Conservation (phyloP, 305 asterid genomes). For the Plantago coronopus region DNA sequence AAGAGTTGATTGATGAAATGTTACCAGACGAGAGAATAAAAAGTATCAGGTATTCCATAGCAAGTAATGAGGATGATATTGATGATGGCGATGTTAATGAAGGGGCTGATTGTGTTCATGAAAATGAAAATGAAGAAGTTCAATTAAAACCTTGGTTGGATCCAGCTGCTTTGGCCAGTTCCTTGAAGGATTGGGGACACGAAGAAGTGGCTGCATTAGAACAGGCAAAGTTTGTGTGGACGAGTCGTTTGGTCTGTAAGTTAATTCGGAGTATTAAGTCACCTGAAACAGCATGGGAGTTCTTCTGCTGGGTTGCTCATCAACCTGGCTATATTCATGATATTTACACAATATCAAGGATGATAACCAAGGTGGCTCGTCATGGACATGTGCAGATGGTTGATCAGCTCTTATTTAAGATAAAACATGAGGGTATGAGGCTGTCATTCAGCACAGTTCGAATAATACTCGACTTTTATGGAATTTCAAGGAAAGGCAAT, state of each 20-base stretch:
- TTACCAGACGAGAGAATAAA: constrained; percentile 71
- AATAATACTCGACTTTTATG: constrained; percentile 74
- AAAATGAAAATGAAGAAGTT: constrained; percentile 33
- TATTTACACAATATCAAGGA: constrained; percentile 75
- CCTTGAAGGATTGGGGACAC: constrained; percentile 61
- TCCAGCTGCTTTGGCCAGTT: constrained; percentile 77
- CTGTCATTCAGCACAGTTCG: constrained; percentile 74
- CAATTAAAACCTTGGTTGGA: constrained; percentile 86
- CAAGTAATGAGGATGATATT: constrained; percentile 39
- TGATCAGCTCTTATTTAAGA: constrained; percentile 64
- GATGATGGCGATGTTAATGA: constrained; percentile 47
- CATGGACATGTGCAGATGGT: constrained; percentile 57
- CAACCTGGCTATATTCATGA: constrained; percentile 83
- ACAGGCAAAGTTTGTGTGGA: constrained; percentile 76
- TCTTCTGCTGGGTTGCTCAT: constrained; percentile 82
- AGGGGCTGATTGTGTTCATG: constrained; percentile 24
- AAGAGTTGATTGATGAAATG: constrained; percentile 55
- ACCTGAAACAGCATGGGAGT: constrained; percentile 78
- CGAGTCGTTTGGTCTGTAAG: constrained; percentile 76
- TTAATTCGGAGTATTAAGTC: constrained; percentile 63
- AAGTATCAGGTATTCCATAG: constrained; percentile 44
- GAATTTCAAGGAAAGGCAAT: constrained; percentile 61
- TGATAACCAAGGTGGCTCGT: constrained; percentile 73
- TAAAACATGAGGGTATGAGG: constrained; percentile 53
- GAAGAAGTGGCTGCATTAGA: constrained; percentile 63